These are phyloP conservation scores for Barnettozyma populi DNA, from an alignment of 805 yeast species.

Conservation along the genomic window DNA sequence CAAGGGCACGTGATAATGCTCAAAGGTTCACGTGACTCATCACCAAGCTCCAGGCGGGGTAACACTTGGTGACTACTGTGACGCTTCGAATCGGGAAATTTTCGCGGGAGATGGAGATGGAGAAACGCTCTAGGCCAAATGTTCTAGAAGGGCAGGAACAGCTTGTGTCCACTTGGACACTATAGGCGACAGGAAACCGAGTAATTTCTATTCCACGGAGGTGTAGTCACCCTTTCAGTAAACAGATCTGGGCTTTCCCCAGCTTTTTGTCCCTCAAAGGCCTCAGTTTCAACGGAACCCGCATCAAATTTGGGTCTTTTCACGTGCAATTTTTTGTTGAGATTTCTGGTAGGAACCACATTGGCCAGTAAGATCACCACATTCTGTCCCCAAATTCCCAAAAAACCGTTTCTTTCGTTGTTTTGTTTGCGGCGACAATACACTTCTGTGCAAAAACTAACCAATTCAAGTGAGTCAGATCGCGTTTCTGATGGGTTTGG, in stretches of 20 bases:
- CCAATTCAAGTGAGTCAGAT: neutral
- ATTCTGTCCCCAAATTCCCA: neutral
- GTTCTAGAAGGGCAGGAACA: neutral
- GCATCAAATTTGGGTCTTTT: neutral
- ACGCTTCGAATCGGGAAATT: neutral
- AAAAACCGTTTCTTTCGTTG: neutral
- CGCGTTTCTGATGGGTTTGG: neutral
- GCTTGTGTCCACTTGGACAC: neutral
- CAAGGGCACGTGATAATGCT: neutral
- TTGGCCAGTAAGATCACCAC: conserved; percentile 1
- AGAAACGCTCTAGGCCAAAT: neutral
- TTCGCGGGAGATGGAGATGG: neutral
- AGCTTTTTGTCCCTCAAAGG: neutral
- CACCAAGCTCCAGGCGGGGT: neutral
- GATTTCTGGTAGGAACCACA: conserved; percentile 5
- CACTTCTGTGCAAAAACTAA: neutral
- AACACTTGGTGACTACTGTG: neutral
- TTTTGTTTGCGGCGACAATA: neutral
- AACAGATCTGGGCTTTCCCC: neutral
- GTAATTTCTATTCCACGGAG: neutral
- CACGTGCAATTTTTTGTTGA: conserved; percentile 5
- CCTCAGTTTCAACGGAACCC: neutral
- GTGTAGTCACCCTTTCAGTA: neutral
- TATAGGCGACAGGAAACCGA: neutral
- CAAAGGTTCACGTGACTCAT: neutral